phyloP scores from a whole-genome alignment of 345 rosid species.

The Noccaea bulbosa region DNA sequence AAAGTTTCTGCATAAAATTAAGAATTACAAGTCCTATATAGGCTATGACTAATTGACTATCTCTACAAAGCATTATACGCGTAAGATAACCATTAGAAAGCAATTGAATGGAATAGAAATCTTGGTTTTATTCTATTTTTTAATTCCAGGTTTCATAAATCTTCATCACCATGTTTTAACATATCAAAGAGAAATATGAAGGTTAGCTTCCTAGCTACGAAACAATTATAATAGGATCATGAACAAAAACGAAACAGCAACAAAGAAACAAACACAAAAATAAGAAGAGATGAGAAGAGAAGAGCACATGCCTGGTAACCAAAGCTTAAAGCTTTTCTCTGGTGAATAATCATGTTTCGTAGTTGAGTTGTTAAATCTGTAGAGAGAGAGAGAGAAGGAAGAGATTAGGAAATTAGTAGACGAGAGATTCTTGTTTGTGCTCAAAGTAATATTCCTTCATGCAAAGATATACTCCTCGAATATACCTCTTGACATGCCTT shows the following conservation, averaged over 20 bases:
- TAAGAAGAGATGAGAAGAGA: conserved; percentile 24
- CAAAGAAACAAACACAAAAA: conserved; percentile 1
- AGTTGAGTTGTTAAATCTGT: background rate
- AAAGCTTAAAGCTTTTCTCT: background rate
- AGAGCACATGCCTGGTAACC: conserved; percentile 34
- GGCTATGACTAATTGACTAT: background rate
- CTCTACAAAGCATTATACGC: background rate
- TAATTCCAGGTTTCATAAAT: conserved; percentile 9
- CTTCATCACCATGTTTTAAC: conserved; percentile 3
- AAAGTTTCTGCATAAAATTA: background rate
- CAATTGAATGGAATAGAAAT: background rate
- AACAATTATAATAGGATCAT: background rate
- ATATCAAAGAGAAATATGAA: background rate
- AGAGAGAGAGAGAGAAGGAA: conserved; percentile 7
- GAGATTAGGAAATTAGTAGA: conserved; percentile 22
- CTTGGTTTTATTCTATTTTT: background rate
- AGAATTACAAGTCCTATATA: background rate
- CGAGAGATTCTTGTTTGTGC: conserved; percentile 23
- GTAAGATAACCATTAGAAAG: background rate
- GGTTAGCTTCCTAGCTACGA: background rate
- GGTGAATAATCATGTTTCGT: background rate
- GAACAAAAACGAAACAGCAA: conserved; percentile 8
- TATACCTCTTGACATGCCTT: conserved; percentile 27
- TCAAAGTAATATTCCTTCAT: conserved; percentile 45
- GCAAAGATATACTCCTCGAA: conserved; percentile 39